Evolutionary conservation across 23 red algal species (phyloP), one percentile per base, ranked within the genome.

Genomic region (Gracilaria domingensis): DNA sequence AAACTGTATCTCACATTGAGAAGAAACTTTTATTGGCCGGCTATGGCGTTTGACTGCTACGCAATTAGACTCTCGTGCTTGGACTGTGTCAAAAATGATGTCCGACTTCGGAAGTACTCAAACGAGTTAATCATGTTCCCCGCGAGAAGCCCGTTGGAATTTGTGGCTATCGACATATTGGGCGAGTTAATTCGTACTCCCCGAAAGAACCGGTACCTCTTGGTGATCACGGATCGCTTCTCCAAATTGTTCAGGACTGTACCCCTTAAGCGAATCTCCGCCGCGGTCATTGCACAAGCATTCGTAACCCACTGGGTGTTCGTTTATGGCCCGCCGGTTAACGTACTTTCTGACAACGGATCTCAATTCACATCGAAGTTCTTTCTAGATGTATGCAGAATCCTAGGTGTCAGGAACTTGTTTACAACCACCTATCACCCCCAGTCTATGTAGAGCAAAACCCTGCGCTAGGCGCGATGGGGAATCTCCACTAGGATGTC

Each of bases 391-490:
- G n/a, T 89, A 12, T 78, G 85, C 40, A 40, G 66, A 42, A 77
- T 89, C 11, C 71, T 89, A 21, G 71, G 51, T 17, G 40, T 78
- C 13, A 79, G 29, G 85, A 74, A 79, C 8, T 16, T 89, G 14
- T 89, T 75, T 60, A 79, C 30, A 13, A 76, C 70, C 14, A 89
- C 30, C 17, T 88, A 88, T 77, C 84, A 88, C 50, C 84, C 84
- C 23, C 84, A 88, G n/a, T n/a, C n/a, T n/a, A n/a, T n/a, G n/a
- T n/a, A n/a, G n/a, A n/a, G n/a, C n/a, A n/a, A n/a, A n/a, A n/a
- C n/a, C n/a, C n/a, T n/a, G n/a, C n/a, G n/a, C n/a, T n/a, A n/a
- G n/a, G n/a, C n/a, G n/a, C n/a, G n/a, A n/a, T n/a, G n/a, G n/a
- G n/a, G n/a, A n/a, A n/a, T n/a, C n/a, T n/a, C n/a, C n/a, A n/a